Evolutionary conservation across 306 rosid genomes (phyloP), one percentile per base, ranked within the genome.

Genomic region (Delonix regia): DNA sequence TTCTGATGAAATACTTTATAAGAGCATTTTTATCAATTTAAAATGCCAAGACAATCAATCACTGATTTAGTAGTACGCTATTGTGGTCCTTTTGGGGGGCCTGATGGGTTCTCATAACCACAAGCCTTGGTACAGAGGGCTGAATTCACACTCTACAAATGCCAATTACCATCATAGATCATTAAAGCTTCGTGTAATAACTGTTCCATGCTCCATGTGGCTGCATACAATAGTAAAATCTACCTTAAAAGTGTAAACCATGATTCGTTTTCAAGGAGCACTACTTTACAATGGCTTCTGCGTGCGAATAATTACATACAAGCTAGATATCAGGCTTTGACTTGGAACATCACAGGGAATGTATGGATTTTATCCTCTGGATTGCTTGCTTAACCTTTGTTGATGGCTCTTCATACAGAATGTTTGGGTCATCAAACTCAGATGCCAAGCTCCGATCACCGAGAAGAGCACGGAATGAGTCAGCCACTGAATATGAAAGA

Each of bases 401-500:
- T 14, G 93, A 83, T 72, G 99, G 99, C 85, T 94, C 99, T 69
- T 94, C 97, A 56, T 90, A 88, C 86, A 94, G 85, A 57, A 90
- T 80, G 61, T 87, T 90, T 57, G 93, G 97, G 85, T 92, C 55
- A 85, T 94, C 99, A 38, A 92, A 89, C 81, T 83, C 84, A 12
- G 87, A 55, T 4, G 99, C 97, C 88, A 94, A 70, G 87, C 97
- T 94, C 53, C 41, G 79, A 76, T 94, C 95, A 30, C 94, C 91
- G 11, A 94, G 97, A 79, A 94, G 87, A 34, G 97, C 99, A 9
- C 91, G 95, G 80, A 94, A 94, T 19, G 99, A 87, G 77, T 94
- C 97, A 5, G 92, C 97, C 71, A 94, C 94, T 0, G 97, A 94
- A 63, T 86, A 69, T 14, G 99, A 94, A 65, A 94, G 97, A 52